These are phyloP conservation scores for Testicularia cyperi DNA, from an alignment of 1,284 basidiomycete genomes.

Conservation along the genomic window DNA sequence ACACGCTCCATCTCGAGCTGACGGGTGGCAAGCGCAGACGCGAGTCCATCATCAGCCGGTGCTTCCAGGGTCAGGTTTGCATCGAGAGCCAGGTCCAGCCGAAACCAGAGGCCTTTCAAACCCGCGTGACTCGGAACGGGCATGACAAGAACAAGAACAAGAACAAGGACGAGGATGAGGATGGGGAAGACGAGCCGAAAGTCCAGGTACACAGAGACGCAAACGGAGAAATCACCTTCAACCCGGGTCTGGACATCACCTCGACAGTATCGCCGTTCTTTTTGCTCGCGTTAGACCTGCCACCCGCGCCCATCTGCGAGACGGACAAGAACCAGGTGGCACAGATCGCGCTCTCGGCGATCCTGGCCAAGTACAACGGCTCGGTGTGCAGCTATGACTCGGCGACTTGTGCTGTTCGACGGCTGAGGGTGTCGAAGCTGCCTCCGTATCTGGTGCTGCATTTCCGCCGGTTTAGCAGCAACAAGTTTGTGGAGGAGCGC, in stretches of 20 bases:
- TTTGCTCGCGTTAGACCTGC: constrained; percentile 91
- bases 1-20: constrained; percentile 85
- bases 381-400: too few relatives aligned
- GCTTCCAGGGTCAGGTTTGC: constrained; percentile 90
- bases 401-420: too few relatives aligned
- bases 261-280: constrained; percentile 85
- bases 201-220: too few relatives aligned
- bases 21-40: constrained; percentile 66
- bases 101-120: too few relatives aligned
- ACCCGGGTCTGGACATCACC: too few relatives aligned
- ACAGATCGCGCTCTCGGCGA: constrained; percentile 85
- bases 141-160: too few relatives aligned
- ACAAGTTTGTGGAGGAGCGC: constrained; percentile 95
- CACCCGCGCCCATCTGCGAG: constrained; percentile 93
- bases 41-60: constrained; percentile 74
- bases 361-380: constrained; percentile 96
- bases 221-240: too few relatives aligned
- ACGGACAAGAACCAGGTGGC: constrained; percentile 92
- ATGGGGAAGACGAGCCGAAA: too few relatives aligned
- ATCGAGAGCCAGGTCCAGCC: constrained; percentile 92
- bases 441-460: constrained; percentile 92
- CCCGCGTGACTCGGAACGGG: too few relatives aligned
- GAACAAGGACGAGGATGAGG: too few relatives aligned
- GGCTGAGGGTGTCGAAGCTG: constrained; percentile 83
- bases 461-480: constrained; percentile 97